Base-by-base conservation (phyloP, 1,139 yeast species). In the Hemisphaericaspora xylofermentans region DNA sequence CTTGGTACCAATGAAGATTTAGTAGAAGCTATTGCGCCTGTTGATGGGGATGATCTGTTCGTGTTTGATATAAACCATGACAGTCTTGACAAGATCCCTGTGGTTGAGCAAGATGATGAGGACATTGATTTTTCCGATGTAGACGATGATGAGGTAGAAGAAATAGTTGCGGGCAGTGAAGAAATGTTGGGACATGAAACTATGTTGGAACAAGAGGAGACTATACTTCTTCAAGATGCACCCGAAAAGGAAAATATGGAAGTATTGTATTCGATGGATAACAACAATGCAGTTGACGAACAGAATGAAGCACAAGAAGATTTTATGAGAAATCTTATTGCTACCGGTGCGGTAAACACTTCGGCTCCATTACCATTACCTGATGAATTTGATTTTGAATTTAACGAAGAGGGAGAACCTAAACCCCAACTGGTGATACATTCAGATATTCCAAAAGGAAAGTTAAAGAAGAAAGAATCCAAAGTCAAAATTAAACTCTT, bases 401-500 rank as follows among this genome's bases (percentile, higher is more conserved):
- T 5, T 26, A 26, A 5, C 3, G 29, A 16, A 26, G 29, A 26
- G n/a, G n/a, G n/a, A 13, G 27, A 24, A 12, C 12, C 27, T 4
- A n/a, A 24, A 24, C n/a, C 10, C 6, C 6, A 9, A 12, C 27
- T n/a, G 10, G 12, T 24, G 4, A n/a, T 24, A 4, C 13, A 24
- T 24, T 5, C 6, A 24, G 27, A 24, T 8, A n/a, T 25, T 2
- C 35, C 27, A 14, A 21, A 17, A 8, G n/a, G 9, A 13, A 36
- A 36, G 24, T 36, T 32, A 17, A 16, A 32, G 1, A 43, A 36
- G 28, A 47, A 43, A 22, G 46, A 42, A 17, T 36, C 49, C 9
- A 46, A 43, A 34, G 49, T 48, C n/a, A 45, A 47, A 21, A 46
- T 49, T 16, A 48, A 48, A 26, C 17, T 45, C 14, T 48, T 48